Evolutionary conservation across 2,329 filamentous ascomycete species (phyloP).

Genomic region (Rachicladosporium sp.): DNA sequence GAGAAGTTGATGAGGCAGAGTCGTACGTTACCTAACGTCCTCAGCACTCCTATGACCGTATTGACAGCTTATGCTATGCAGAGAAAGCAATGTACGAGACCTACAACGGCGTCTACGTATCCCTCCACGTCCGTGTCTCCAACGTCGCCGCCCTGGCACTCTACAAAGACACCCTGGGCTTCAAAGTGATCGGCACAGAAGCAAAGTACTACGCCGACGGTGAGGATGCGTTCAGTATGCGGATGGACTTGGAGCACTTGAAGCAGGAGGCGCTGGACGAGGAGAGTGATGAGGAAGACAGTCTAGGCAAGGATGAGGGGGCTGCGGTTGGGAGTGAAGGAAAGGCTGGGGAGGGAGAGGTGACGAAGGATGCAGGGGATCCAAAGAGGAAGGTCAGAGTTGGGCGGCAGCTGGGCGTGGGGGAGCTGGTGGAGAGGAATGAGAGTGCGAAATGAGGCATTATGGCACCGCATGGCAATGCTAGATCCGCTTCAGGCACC

Average conservation of each 20-base stretch:
- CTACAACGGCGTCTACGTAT: conserved; percentile 83
- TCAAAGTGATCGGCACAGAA: conserved; percentile 77
- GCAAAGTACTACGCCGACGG: conserved; percentile 93
- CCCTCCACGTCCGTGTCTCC: conserved; percentile 86
- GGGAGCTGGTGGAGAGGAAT: conserved; percentile 51
- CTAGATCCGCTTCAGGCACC: too few species aligned
- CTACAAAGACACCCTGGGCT: conserved; percentile 84
- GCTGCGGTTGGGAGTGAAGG: conserved; percentile 25
- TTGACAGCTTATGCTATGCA: conserved; percentile 24
- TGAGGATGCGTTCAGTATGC: conserved; percentile 92
- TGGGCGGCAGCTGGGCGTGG: conserved; percentile 66
- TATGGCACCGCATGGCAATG: too few species aligned
- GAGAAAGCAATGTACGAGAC: conserved; percentile 95
- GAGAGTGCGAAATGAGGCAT: conserved; percentile 1
- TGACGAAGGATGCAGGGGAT: conserved; percentile 24
- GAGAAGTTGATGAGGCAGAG: conserved; percentile 97
- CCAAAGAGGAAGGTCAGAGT: conserved; percentile 78
- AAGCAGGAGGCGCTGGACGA: conserved; percentile 40
- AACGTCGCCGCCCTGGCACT: conserved; percentile 84
- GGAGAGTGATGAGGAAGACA: conserved; percentile 29
- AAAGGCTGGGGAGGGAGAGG: conserved; percentile 7
- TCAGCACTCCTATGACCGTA: background rate
- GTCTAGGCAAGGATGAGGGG: conserved; percentile 32
- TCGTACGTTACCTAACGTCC: conserved; percentile 45
- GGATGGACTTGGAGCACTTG: conserved; percentile 59